Conservation (phyloP, 2,329 filamentous ascomycete species). For the Aspergillus sp. region DNA sequence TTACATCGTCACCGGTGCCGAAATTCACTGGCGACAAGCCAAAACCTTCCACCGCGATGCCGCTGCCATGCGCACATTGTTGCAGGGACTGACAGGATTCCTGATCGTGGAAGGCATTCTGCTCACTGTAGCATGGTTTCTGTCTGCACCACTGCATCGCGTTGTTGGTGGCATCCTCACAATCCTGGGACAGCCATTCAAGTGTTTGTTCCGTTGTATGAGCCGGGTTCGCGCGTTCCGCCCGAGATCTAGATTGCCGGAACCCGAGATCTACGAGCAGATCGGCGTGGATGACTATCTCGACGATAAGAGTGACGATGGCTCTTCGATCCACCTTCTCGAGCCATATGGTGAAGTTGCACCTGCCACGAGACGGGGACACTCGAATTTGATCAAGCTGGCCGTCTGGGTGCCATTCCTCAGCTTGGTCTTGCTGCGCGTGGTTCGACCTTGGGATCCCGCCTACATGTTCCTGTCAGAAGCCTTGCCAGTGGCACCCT, state of each 20-base stretch:
- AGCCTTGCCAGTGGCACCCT: slow-evolving; percentile 25
- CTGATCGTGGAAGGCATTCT: slow-evolving; percentile 34
- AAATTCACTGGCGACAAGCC: slow-evolving; percentile 41
- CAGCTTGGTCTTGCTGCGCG: slow-evolving; percentile 28
- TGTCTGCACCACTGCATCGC: slow-evolving; percentile 28
- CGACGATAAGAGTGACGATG: slow-evolving; percentile 29
- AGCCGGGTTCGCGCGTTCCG: slow-evolving; percentile 14
- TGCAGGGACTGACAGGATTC: slow-evolving; percentile 37
- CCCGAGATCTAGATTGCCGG: slow-evolving; percentile 14
- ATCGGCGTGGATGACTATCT: slow-evolving; percentile 28
- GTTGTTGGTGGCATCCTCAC: slow-evolving; percentile 30
- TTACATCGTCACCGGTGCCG: slow-evolving; percentile 37
- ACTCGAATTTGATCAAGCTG: slow-evolving; percentile 18
- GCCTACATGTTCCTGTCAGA: slow-evolving; percentile 32
- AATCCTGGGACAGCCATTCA: slow-evolving; percentile 27
- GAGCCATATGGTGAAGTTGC: slow-evolving; percentile 14
- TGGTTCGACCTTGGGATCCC: slow-evolving; percentile 30
- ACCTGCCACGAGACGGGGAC: slow-evolving; percentile 8
- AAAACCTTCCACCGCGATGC: slow-evolving; percentile 36
- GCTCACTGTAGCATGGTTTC: slow-evolving; percentile 27
- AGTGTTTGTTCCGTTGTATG: slow-evolving; percentile 8
- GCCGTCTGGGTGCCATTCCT: slow-evolving; percentile 25
- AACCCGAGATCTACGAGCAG: slow-evolving; percentile 29
- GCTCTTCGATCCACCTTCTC: slow-evolving; percentile 20
- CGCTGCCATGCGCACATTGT: slow-evolving; percentile 35